phyloP scores from a whole-genome alignment of 140 eudicot species.

The Oenanthe javanica region DNA sequence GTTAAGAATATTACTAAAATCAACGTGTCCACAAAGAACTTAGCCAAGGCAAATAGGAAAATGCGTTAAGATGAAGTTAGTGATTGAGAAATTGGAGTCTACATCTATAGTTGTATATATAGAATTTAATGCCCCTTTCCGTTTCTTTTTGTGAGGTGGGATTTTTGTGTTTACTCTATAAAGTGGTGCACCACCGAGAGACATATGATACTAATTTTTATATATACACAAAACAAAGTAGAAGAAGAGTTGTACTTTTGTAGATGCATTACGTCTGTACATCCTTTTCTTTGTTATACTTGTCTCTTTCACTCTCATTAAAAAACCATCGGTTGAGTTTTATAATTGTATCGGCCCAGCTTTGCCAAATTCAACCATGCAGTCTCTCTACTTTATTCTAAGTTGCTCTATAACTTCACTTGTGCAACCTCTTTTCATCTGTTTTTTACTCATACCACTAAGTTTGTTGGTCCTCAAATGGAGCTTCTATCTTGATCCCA shows the following conservation, averaged over 20 bases:
- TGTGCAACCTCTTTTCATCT: not conserved
- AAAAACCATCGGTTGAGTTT: not conserved
- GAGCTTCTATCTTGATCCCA: not conserved
- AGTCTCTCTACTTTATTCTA: not conserved
- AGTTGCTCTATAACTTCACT: not conserved
- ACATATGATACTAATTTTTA: not conserved
- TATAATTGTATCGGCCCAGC: not conserved
- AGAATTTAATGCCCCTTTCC: not conserved
- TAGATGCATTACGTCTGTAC: conserved; percentile 23
- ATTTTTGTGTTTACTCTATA: not conserved
- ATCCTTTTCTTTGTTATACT: not conserved
- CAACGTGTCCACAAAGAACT: not conserved
- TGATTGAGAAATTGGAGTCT: not conserved
- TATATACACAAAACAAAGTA: not conserved
- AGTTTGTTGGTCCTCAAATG: conserved; percentile 1
- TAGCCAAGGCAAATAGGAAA: not conserved
- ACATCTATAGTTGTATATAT: not conserved
- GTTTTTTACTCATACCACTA: conserved; percentile 2
- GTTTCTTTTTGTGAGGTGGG: not conserved
- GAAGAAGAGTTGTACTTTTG: conserved; percentile 16
- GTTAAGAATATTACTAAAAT: not conserved
- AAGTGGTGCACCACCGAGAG: not conserved
- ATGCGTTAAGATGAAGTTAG: not conserved
- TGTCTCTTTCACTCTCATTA: not conserved
- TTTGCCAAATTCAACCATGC: not conserved